Base-by-base conservation (phyloP, 345 rosid genomes). In the Aurinia saxatilis region DNA sequence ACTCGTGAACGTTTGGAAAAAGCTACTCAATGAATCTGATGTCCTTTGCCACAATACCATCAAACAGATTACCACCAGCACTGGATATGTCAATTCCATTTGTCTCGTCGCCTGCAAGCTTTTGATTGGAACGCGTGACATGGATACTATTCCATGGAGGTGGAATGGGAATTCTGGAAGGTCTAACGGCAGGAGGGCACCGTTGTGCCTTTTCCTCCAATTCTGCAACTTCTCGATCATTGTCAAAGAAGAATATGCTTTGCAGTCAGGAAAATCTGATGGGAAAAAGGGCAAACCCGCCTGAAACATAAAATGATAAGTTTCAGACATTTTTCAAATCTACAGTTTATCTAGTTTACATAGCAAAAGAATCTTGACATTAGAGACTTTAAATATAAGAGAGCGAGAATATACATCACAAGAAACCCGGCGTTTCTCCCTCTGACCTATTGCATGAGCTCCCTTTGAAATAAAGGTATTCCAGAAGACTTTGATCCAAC, bases 381-480 rank as follows among this genome's bases (percentile, higher is more conserved):
- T 60, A 36, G n/a, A 38, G 13, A 62, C 29, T 37, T 30, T 17
- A 11, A 52, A 35, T 48, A 14, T 45, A 66, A 35, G 67, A 55
- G 60, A 36, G 60, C 9, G 19, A 19, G 45, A 30, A 39, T 79
- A 61, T 79, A 85, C 97, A 60, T 87, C 85, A 64, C 83, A 76
- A n/a, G 95, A 81, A 63, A 87, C 44, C 98, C 97, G 87, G 57
- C 54, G 88, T 78, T 80, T 89, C 80, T 92, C 97, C 70, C 87
- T 80, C 60, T 79, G 84, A 57, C 98, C 98, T 65, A 91, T 80
- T 21, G 83, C 90, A 62, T 68, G 85, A 67, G 82, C 96, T 52
- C 91, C 96, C 38, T 81, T 82, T 62, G 87, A 78, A 63, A 88
- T 59, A 5, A 91, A 66, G 45, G 75, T 54, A 62, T 59, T 63